These are phyloP conservation scores for Elsinoe necatrix DNA, from an alignment of 2,329 filamentous ascomycete species.

Conservation along the genomic window DNA sequence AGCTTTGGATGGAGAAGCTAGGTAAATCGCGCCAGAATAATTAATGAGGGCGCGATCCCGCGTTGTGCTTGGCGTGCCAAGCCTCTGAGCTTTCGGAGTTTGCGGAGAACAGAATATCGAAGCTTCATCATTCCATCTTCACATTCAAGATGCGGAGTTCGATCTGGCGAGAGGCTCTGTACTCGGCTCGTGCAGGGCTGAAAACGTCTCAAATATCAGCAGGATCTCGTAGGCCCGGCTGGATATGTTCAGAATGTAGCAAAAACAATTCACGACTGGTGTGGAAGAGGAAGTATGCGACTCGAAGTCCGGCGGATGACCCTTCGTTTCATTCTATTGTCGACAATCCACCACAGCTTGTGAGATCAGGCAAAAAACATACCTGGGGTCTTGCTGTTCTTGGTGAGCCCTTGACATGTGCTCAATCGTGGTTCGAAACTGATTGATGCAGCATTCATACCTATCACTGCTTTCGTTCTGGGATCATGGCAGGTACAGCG, in stretches of 20 bases:
- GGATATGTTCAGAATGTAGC: constrained; percentile 26
- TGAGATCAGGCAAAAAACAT: constrained; percentile 66
- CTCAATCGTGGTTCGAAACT: background rate
- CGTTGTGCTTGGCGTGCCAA: constrained; percentile 13
- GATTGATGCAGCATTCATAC: constrained; percentile 59
- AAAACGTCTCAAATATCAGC: background rate
- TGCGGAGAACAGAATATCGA: constrained; percentile 9
- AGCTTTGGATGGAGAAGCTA: background rate
- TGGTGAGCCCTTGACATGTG: constrained; percentile 37
- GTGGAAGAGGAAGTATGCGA: constrained; percentile 30
- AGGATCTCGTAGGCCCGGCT: background rate
- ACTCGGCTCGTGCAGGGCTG: background rate
- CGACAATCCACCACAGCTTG: constrained; percentile 73
- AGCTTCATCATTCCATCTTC: constrained; percentile 2
- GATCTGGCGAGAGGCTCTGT: constrained; percentile 5
- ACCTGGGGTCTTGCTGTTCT: constrained; percentile 73
- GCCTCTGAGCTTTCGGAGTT: background rate
- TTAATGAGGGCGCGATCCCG: constrained; percentile 1
- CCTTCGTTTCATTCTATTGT: constrained; percentile 76
- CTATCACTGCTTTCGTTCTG: constrained; percentile 78
- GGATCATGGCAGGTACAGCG: constrained; percentile 95
- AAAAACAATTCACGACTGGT: constrained; percentile 18
- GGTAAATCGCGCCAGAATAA: constrained; percentile 11
- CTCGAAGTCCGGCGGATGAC: constrained; percentile 57
- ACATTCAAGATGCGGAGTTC: constrained; percentile 14